Evolutionary conservation across 441 rosid species (phyloP), one percentile per base, ranked within the genome.

Genomic region (Erysimum cheiri): DNA sequence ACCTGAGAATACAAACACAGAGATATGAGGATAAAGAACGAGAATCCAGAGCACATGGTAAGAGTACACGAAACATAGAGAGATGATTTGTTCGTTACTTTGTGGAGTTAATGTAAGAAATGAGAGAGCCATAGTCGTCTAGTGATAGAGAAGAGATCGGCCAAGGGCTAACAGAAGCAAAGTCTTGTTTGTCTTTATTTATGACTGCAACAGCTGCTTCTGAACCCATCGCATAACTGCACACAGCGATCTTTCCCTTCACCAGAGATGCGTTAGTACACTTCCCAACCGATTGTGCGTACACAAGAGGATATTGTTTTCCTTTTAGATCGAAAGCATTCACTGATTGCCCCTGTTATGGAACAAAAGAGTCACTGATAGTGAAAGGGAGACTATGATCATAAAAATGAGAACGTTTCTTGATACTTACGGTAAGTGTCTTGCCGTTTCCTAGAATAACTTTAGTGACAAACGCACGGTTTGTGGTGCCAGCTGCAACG

Each of bases 261-360:
- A 24, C 36, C 19, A 11, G 17, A 53, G 70, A 10, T 28, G 2
- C 37, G 3, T 50, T 12, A 2, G 17, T 17, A 15, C 50, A 5
- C 10, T 46, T 8, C 17, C 1, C 26, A 24, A 26, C 2, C 15
- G n/a, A n/a, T 8, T 52, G 12, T 8, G 74, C 89, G 40, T 80
- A 63, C 33, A 83, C 70, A 17, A 84, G 54, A 40, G 90, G 87
- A 58, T 72, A 70, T 68, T 52, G 74, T 28, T 55, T 37, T 15
- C 41, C 55, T 50, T 75, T 40, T 39, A 67, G 70, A 50, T 75
- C 79, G n/a, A 71, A 15, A 8, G 83, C 75, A 52, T 80, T 87
- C 26, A 83, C 75, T 15, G 92, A 81, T 13, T 75, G 43, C 35
- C 90, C 90, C 88, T 85, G 10, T 46, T 46, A 44, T 24, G 8